A percentile compares a stretch with the other conserved stretches of the same genome.
These are phyloP conservation scores for Juglanconis sp. DNA, from an alignment of 2,329 filamentous ascomycete genomes.

Conservation along the genomic window DNA sequence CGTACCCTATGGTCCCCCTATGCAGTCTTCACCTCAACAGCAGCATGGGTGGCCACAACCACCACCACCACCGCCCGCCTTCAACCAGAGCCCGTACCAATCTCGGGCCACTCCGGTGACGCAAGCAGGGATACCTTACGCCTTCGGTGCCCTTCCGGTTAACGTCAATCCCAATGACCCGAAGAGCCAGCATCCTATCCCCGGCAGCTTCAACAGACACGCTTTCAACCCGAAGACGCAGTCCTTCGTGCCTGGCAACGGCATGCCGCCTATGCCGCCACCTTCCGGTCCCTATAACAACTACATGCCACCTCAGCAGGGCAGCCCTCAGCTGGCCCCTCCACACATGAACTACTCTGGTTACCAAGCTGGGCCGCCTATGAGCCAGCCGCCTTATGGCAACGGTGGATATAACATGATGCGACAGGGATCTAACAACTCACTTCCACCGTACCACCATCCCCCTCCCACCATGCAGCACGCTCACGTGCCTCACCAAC, in stretches of 20 bases:
- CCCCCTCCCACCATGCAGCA: constrained; percentile 28
- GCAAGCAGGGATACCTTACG: constrained; percentile 55
- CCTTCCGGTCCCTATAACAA: constrained; percentile 47
- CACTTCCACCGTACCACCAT: constrained; percentile 48
- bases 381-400: constrained; percentile 40
- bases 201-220: constrained; percentile 73
- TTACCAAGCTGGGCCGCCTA: constrained; percentile 43
- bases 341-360: constrained; percentile 48
- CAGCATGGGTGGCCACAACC: constrained; percentile 33
- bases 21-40: constrained; percentile 29
- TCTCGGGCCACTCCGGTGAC: constrained; percentile 23
- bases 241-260: constrained; percentile 73
- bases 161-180: constrained; percentile 68
- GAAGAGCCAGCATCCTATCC: constrained; percentile 76
- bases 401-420: constrained; percentile 51
- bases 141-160: constrained; percentile 74
- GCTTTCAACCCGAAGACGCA: constrained; percentile 94
- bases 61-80: constrained; percentile 22
- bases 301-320: constrained; percentile 47
- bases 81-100: constrained; percentile 28
- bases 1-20: constrained; percentile 30
- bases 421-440: constrained; percentile 52
- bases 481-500: constrained; percentile 40
- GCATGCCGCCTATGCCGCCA: constrained; percentile 46
- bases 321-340: constrained; percentile 52